phyloP scores from a whole-genome alignment of 2,329 filamentous ascomycete species.

The Colletotrichum sojae region DNA sequence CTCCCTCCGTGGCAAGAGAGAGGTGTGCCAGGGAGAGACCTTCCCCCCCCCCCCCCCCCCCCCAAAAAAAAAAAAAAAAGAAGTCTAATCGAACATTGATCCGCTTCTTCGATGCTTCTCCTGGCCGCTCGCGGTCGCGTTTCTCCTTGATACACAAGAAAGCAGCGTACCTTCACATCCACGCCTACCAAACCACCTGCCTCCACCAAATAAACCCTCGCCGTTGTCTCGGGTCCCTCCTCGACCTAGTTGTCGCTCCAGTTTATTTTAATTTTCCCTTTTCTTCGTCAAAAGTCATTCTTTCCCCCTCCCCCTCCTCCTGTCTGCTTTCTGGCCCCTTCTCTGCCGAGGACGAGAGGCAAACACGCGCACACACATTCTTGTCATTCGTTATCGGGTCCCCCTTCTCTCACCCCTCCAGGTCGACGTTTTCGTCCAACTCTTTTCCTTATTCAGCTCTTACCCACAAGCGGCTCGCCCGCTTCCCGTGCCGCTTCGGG shows the following conservation, averaged over 20 bases:
- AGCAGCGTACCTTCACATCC: conserved; percentile 3
- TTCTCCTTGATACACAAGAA: neutral
- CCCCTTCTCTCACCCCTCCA: conserved; percentile 18
- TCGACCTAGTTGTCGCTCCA: conserved; percentile 20
- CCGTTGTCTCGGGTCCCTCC: conserved; percentile 36
- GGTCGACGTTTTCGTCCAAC: conserved; percentile 37
- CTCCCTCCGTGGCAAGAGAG: conserved; percentile 5
- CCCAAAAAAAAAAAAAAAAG: neutral
- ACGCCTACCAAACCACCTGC: neutral
- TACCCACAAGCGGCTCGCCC: conserved; percentile 35
- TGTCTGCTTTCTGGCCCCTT: neutral
- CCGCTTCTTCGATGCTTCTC: conserved; percentile 24
- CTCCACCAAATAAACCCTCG: conserved; percentile 34
- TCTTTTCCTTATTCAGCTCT: conserved; percentile 24
- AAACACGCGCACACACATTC: neutral
- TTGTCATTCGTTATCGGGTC: conserved; percentile 17
- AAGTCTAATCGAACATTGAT: conserved; percentile 25
- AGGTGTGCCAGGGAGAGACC: neutral
- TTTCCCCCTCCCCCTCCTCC: neutral
- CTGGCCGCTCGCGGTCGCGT: conserved; percentile 28
- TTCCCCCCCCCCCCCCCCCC: no score
- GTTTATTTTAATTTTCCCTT: conserved; percentile 8
- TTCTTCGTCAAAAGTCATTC: conserved; percentile 10
- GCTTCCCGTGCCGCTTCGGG: conserved; percentile 35
- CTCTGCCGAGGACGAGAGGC: neutral